phyloP scores from a whole-genome alignment of 2,329 filamentous ascomycete species.

The Colletotrichum somersetense region DNA sequence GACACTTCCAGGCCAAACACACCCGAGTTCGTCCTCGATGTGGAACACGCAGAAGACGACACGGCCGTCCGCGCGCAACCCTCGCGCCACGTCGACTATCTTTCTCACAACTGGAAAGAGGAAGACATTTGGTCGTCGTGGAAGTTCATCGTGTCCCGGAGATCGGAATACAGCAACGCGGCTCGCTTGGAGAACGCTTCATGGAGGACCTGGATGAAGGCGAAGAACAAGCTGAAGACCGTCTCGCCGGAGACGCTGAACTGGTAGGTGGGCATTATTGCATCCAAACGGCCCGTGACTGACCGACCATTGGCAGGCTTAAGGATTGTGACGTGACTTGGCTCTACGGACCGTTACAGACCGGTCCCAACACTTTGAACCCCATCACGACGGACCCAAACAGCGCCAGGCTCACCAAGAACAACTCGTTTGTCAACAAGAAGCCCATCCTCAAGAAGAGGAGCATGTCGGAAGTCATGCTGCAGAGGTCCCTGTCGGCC shows the following conservation, averaged over 20 bases:
- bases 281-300: constrained; percentile 13
- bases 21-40: constrained; percentile 57
- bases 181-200: constrained; percentile 93
- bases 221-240: constrained; percentile 87
- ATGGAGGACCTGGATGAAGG: constrained; percentile 97
- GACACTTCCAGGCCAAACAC: constrained; percentile 69
- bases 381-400: constrained; percentile 54
- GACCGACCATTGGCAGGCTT: constrained; percentile 70
- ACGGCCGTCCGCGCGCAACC: constrained; percentile 80
- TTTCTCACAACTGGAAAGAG: constrained; percentile 92
- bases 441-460: constrained; percentile 97
- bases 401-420: constrained; percentile 63
- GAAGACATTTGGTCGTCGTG: constrained; percentile 98
- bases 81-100: constrained; percentile 92
- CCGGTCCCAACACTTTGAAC: constrained; percentile 70
- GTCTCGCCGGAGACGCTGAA: constrained; percentile 93
- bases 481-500: constrained; percentile 88
- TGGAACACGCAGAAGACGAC: constrained; percentile 81
- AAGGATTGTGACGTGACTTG: constrained; percentile 98
- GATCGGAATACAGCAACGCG: constrained; percentile 83
- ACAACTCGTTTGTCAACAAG: constrained; percentile 76
- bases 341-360: constrained; percentile 94
- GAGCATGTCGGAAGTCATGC: constrained; percentile 95
- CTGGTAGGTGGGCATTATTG: constrained; percentile 72
- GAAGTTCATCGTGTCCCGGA: constrained; percentile 89